Conservation (phyloP, 2,329 filamentous ascomycete species). For the Exophiala aquamarina region DNA sequence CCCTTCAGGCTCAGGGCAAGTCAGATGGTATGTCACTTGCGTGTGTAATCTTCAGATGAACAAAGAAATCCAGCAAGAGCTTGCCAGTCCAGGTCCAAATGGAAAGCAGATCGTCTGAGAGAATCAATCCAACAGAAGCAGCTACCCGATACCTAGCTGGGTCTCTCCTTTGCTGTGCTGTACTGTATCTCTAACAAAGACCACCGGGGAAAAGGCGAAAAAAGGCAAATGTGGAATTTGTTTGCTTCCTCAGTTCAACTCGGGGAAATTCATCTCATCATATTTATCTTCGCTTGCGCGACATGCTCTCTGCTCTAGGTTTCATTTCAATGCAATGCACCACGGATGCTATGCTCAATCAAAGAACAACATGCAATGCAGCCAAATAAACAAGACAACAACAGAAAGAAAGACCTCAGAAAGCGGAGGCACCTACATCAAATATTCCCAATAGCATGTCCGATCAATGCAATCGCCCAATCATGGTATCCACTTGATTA, state of each 20-base stretch:
- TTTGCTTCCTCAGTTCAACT: neutral
- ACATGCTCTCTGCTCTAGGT: neutral
- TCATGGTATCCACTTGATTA: conserved; percentile 6
- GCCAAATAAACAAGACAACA: neutral
- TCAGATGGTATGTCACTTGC: conserved; percentile 4
- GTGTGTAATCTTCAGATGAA: conserved; percentile 4
- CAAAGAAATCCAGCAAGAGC: conserved; percentile 17
- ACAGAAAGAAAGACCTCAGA: no score
- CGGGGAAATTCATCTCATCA: conserved; percentile 1
- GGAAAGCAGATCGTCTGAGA: conserved; percentile 5
- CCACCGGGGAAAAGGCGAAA: no score
- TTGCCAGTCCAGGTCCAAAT: conserved; percentile 6
- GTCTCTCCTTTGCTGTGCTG: neutral
- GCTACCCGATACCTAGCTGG: conserved; percentile 16
- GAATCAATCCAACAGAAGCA: conserved; percentile 11
- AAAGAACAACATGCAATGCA: neutral
- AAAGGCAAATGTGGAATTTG: no score
- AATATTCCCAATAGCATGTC: no score
- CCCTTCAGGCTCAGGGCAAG: neutral
- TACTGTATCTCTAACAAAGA: no score
- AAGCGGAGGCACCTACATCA: no score
- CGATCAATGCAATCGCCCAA: conserved; percentile 6
- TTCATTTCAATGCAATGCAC: neutral
- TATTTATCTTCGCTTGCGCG: conserved; percentile 4
- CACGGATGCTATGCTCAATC: neutral